A percentile compares a stretch with the other conserved stretches of the same genome.
Evolutionary conservation across 768 basidiomycete genomes (phyloP).

Genomic region (Mycena sanguinolenta): DNA sequence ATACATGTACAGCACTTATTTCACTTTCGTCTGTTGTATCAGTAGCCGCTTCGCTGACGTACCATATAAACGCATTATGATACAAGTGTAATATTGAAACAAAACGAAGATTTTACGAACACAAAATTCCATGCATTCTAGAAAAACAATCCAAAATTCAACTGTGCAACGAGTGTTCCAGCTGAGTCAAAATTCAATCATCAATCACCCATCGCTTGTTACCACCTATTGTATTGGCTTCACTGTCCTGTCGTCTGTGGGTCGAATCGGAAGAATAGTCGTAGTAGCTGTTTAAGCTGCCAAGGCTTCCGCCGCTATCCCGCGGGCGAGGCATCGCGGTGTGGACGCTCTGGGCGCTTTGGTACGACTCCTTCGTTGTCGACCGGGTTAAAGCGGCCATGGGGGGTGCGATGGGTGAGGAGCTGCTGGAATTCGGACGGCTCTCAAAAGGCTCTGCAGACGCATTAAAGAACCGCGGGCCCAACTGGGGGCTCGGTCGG

Average conservation of each 20-base stretch:
- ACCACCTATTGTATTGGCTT: conserved; percentile 39
- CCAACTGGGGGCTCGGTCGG: conserved; percentile 49
- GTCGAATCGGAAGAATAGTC: conserved; percentile 46
- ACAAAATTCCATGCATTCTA: conserved; percentile 25
- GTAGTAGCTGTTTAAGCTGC: conserved; percentile 52
- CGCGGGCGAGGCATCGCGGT: conserved; percentile 49
- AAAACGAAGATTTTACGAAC: conserved; percentile 11
- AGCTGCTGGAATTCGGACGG: conserved; percentile 34
- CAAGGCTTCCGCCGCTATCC: conserved; percentile 56
- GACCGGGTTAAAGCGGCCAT: conserved; percentile 53
- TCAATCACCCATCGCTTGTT: conserved; percentile 38
- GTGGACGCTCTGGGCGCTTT: conserved; percentile 42
- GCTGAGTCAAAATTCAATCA: conserved; percentile 14
- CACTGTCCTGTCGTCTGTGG: conserved; percentile 49
- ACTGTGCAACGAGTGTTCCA: neutral
- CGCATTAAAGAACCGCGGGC: conserved; percentile 63
- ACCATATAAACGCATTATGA: conserved; percentile 25
- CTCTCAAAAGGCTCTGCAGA: conserved; percentile 57
- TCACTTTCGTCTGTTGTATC: conserved; percentile 33
- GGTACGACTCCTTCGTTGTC: conserved; percentile 48
- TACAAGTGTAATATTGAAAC: conserved; percentile 23
- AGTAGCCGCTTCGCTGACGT: conserved; percentile 28
- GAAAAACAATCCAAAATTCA: conserved; percentile 18
- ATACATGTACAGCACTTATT: conserved; percentile 22
- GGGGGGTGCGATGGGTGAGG: conserved; percentile 47